phyloP scores from a whole-genome alignment of 2,329 filamentous ascomycete species.

The Tolypocladium endophyticum region DNA sequence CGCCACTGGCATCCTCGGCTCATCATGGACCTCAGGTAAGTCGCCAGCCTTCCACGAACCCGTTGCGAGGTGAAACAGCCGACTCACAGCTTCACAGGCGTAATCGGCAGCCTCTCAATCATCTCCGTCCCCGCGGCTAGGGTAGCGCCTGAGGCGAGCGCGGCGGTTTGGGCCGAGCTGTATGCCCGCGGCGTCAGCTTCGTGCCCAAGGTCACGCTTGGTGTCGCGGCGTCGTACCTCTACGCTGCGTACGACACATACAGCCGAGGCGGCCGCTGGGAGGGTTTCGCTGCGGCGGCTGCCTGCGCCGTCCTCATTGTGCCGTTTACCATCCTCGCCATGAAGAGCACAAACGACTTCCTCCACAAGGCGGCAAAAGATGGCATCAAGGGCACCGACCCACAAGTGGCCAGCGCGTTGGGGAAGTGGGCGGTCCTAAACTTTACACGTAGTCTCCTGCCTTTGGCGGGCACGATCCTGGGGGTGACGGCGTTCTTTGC shows the following conservation, averaged over 20 bases:
- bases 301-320: constrained; percentile 24
- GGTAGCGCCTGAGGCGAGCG: constrained; percentile 16
- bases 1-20: constrained; percentile 26
- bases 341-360: constrained; percentile 24
- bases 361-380: constrained; percentile 16
- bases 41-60: background rate
- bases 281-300: constrained; percentile 19
- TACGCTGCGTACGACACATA: constrained; percentile 24
- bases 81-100: constrained; percentile 14
- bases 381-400: constrained; percentile 5
- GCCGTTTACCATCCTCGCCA: constrained; percentile 27
- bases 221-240: constrained; percentile 21
- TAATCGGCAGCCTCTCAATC: constrained; percentile 24
- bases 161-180: constrained; percentile 24
- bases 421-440: constrained; percentile 16
- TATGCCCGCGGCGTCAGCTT: constrained; percentile 23
- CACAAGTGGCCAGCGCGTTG: constrained; percentile 9
- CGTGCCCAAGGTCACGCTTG: constrained; percentile 25
- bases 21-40: constrained; percentile 25
- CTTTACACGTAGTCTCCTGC: constrained; percentile 17
- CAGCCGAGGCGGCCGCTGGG: constrained; percentile 18
- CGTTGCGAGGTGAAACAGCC: background rate
- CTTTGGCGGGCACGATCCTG: constrained; percentile 16
- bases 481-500: constrained; percentile 12
- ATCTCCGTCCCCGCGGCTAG: constrained; percentile 21